Percentiles rank a stretch among this genome's conserved stretches.
phyloP scores from a whole-genome alignment of 2,329 filamentous ascomycete genomes.

The Hypoxylon sp. region DNA sequence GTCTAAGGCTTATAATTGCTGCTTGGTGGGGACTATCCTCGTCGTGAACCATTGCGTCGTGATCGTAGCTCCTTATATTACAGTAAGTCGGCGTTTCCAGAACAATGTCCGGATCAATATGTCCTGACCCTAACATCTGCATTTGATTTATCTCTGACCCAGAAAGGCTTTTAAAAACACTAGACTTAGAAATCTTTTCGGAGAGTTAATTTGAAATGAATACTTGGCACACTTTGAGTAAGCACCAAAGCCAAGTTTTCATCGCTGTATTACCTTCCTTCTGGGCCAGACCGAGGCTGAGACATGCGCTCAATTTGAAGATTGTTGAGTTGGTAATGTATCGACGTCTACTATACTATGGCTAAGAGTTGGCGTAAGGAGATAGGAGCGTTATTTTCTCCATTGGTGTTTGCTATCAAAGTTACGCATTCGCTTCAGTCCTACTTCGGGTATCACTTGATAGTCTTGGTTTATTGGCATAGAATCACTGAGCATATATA shows the following conservation, averaged over 20 bases:
- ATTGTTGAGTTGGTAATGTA: background rate
- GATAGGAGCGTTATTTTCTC: background rate
- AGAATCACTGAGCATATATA: slow-evolving; percentile 2
- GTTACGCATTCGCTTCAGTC: background rate
- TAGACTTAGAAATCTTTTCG: background rate
- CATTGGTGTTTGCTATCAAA: background rate
- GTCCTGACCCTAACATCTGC: background rate
- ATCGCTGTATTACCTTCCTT: slow-evolving; percentile 2
- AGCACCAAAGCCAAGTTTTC: slow-evolving; percentile 11
- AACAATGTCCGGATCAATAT: slow-evolving; percentile 20
- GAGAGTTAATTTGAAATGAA: slow-evolving; percentile 3
- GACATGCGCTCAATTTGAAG: background rate
- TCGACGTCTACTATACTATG: background rate
- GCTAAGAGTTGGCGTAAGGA: background rate
- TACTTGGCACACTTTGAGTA: slow-evolving; percentile 9
- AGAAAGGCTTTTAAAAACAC: background rate
- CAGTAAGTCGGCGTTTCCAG: slow-evolving; percentile 31
- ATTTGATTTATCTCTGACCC: background rate
- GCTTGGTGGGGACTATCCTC: background rate
- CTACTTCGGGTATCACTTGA: background rate
- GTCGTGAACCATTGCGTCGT: background rate
- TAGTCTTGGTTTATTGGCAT: background rate
- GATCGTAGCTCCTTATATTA: background rate
- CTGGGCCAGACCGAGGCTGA: slow-evolving; percentile 3
- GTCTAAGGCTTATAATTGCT: background rate